Evolutionary conservation across 1,284 basidiomycete species (phyloP).

Genomic region (Cystobasidiaceae sp.): DNA sequence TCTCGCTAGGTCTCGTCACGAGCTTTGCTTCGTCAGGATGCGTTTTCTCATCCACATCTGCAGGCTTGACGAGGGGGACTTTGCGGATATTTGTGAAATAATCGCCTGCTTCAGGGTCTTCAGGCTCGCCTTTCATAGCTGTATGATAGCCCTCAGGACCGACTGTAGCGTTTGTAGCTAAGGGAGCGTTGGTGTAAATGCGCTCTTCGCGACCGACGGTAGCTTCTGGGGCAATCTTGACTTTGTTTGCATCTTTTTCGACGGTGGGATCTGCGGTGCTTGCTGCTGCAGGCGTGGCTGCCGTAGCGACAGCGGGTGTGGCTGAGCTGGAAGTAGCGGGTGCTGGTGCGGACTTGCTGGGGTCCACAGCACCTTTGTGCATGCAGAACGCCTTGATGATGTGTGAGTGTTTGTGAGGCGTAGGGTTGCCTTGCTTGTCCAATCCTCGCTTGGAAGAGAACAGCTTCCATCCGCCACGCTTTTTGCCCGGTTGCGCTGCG

Average conservation of each 20-base stretch:
- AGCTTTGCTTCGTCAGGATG: conserved; percentile 13
- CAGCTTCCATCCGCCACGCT: conserved; percentile 25
- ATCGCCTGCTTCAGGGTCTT: background rate
- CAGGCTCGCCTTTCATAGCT: conserved; percentile 7
- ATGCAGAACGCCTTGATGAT: conserved; percentile 14
- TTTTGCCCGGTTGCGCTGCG: background rate
- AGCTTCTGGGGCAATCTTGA: conserved; percentile 26
- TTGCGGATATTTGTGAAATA: conserved; percentile 24
- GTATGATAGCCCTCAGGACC: conserved; percentile 29
- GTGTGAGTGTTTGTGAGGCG: conserved; percentile 23
- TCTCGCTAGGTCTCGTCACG: background rate
- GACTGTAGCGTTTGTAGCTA: conserved; percentile 25
- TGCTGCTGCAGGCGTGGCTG: background rate
- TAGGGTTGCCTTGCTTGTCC: conserved; percentile 26
- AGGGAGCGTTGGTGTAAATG: conserved; percentile 16
- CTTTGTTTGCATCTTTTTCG: background rate
- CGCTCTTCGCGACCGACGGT: background rate
- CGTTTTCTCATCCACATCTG: conserved; percentile 2
- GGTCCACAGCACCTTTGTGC: conserved; percentile 27
- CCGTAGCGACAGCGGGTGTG: background rate
- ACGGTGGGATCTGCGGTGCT: background rate
- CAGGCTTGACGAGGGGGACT: conserved; percentile 8
- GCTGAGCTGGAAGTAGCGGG: background rate
- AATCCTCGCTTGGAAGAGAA: conserved; percentile 19
- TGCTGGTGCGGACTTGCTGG: background rate